Evolutionary conservation across 257 asterid species (phyloP), one percentile per base, ranked within the genome.

Genomic region (Vinca minor): DNA sequence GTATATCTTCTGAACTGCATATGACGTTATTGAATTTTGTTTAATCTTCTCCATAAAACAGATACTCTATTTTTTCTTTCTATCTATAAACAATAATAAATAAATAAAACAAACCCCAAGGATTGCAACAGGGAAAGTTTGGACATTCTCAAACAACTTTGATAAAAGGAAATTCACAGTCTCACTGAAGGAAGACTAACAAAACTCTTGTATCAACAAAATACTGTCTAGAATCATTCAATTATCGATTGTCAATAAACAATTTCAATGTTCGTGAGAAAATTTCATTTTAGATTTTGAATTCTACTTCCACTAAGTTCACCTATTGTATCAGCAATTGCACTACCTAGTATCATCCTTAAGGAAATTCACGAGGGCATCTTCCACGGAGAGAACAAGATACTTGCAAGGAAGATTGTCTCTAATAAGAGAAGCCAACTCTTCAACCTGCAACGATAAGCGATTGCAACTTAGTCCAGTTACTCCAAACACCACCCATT

Each of bases 321-420:
- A 72, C 68, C 63, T 20, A 35, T 18, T 2, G 25, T 31, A 42
- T 23, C 58, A 60, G 62, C 36, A 10, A 18, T 54, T 42, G 46
- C 66, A 41, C 66, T 80, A 87, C 97, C 96, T 85, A 49, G 84
- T 77, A 75, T 80, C 83, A 34, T 82, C 83, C 63, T 80, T 84
- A 69, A 91, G 91, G 73, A 88, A 86, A 57, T 83, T 77, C 64
- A 91, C 79, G 26, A 88, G 68, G 23, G 79, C 76, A 65, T 86
- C 91, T 74, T 91, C 98, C 78, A 84, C 76, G 20, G 96, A 82
- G 79, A 91, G 78, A 69, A 91, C 71, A 69, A 88, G 98, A 74
- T 91, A 81, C 84, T 88, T 91, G 90, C 87, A 81, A 76, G 82
- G 88, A 79, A 88, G 73, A 77, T 88, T 91, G 67, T 84, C 94